phyloP scores from a whole-genome alignment of 192 early-diverging fungal species.

The Dissophora ornata region DNA sequence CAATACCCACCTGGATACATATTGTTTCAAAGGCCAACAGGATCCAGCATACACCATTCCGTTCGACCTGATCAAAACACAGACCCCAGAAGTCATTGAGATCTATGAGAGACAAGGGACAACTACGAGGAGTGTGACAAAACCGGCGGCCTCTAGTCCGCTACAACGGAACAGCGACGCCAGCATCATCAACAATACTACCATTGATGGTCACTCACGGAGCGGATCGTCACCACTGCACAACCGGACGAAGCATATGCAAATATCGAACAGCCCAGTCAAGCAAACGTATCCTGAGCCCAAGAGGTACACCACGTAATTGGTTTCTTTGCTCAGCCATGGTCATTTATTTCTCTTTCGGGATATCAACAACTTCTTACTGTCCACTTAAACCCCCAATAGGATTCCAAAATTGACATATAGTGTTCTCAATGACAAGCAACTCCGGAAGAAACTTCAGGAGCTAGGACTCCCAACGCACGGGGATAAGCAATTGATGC shows the following conservation, averaged over 20 bases:
- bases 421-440: constrained; percentile 54
- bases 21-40: constrained; percentile 11
- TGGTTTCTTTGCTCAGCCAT: too few relatives aligned
- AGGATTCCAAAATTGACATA: constrained; percentile 60
- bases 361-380: neutral
- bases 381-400: neutral
- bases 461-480: constrained; percentile 55
- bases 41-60: constrained; percentile 36
- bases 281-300: constrained; percentile 13
- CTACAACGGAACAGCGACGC: neutral
- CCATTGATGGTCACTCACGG: neutral
- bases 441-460: constrained; percentile 54
- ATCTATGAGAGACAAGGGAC: constrained; percentile 28
- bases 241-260: neutral
- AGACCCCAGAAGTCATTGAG: constrained; percentile 5
- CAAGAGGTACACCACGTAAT: too few relatives aligned
- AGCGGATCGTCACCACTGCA: constrained; percentile 15
- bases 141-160: neutral
- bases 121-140: neutral
- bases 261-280: neutral
- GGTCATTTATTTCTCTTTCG: neutral
- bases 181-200: neutral
- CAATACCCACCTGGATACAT: constrained; percentile 42
- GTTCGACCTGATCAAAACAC: neutral
- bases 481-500: constrained; percentile 53